Percentiles rank a stretch among this genome's conserved stretches.
Evolutionary conservation across 129 eudicot species (phyloP).

Genomic region (Chrysanthemum lavandulifolium): DNA sequence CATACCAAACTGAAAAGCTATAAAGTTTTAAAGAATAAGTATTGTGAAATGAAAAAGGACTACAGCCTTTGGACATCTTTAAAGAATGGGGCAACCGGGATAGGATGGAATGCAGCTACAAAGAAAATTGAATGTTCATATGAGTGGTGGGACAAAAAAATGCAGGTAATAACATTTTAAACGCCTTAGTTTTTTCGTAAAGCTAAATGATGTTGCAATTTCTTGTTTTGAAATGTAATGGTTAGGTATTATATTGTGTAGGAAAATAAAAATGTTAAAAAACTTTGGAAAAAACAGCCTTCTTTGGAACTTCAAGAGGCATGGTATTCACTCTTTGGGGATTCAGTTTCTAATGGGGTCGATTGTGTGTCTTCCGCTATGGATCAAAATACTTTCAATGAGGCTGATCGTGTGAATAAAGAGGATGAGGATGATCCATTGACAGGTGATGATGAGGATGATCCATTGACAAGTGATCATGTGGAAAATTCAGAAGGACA

Average conservation of each 20-base stretch:
- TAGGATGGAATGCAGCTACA: constrained; percentile 1
- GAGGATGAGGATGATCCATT: too few species aligned
- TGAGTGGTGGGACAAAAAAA: neutral
- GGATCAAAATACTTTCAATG: too few species aligned
- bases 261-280: neutral
- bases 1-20: neutral
- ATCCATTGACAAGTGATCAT: too few species aligned
- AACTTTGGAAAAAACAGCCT: neutral
- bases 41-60: neutral
- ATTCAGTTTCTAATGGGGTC: neutral
- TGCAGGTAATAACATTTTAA: neutral
- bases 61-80: neutral
- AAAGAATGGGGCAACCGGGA: neutral
- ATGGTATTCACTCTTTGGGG: neutral
- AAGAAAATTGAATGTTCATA: neutral
- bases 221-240: neutral
- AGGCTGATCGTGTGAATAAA: too few species aligned
- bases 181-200: neutral
- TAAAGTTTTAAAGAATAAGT: neutral
- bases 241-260: neutral
- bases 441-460: too few species aligned
- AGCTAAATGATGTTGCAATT: neutral
- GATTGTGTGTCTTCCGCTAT: too few species aligned
- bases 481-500: too few species aligned
- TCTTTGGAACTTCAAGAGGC: neutral